Conservation (phyloP, 179 eudicot species). For the Amaranthus tricolor region DNA sequence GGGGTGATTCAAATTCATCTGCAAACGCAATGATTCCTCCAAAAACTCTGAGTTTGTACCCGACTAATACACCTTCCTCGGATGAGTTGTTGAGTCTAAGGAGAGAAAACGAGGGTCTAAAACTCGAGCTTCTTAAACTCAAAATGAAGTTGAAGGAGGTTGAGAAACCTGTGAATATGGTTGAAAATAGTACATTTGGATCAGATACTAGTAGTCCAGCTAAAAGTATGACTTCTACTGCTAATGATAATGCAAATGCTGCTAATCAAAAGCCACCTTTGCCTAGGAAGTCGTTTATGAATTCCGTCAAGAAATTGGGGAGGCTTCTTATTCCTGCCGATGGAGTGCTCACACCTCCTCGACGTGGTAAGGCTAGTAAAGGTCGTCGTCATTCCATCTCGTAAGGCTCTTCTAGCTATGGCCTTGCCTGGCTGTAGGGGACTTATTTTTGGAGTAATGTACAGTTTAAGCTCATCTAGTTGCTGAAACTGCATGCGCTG, state of each 20-base stretch:
- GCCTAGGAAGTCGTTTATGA: constrained; percentile 72
- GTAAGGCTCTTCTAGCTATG: constrained; percentile 13
- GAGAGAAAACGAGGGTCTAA: constrained; percentile 79
- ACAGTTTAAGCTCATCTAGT: constrained; percentile 24
- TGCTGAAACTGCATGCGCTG: not conserved
- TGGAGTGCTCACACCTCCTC: constrained; percentile 32
- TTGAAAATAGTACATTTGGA: not conserved
- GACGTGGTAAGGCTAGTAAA: constrained; percentile 47
- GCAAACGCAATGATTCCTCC: constrained; percentile 19
- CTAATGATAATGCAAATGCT: constrained; percentile 1
- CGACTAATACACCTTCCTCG: constrained; percentile 26
- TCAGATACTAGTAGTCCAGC: constrained; percentile 37
- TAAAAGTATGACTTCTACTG: constrained; percentile 29
- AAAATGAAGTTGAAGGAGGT: constrained; percentile 73
- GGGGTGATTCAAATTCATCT: constrained; percentile 29
- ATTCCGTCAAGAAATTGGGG: constrained; percentile 66
- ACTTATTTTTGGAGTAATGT: constrained; percentile 21
- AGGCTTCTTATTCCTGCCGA: constrained; percentile 46
- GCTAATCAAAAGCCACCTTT: constrained; percentile 58
- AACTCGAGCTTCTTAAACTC: constrained; percentile 70
- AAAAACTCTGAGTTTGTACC: constrained; percentile 25
- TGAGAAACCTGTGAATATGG: constrained; percentile 32
- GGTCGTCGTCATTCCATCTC: constrained; percentile 89
- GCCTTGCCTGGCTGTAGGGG: constrained; percentile 9
- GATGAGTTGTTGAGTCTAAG: constrained; percentile 48